Evolutionary conservation across 306 rosid species (phyloP).

Genomic region (Purshia tridentata): DNA sequence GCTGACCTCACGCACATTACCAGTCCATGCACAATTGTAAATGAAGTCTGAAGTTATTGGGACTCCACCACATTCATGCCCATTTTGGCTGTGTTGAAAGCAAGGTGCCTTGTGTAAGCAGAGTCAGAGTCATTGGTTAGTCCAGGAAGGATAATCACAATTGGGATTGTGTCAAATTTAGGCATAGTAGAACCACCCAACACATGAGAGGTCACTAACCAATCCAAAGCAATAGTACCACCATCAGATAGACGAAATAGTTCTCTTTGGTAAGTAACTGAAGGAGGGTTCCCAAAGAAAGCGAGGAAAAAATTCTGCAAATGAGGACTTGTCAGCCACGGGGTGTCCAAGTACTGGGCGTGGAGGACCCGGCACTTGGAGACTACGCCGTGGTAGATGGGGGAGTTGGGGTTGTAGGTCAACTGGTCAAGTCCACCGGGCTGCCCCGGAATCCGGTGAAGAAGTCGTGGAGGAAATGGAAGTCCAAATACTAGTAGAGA

Average conservation of each 20-base stretch:
- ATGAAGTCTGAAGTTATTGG: conserved; percentile 80
- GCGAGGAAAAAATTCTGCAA: conserved; percentile 65
- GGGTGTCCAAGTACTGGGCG: conserved; percentile 57
- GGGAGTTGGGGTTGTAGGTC: conserved; percentile 46
- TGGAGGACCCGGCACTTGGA: conserved; percentile 71
- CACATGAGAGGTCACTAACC: conserved; percentile 28
- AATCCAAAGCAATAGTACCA: conserved; percentile 42
- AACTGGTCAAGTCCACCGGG: conserved; percentile 43
- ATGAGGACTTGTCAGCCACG: conserved; percentile 86
- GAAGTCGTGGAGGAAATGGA: conserved; percentile 53
- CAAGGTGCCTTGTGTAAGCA: conserved; percentile 83
- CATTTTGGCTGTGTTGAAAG: conserved; percentile 62
- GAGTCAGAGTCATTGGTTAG: conserved; percentile 77
- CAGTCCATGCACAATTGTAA: conserved; percentile 95
- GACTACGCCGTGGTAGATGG: conserved; percentile 54
- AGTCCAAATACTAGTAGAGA: conserved; percentile 62
- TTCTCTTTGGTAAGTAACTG: conserved; percentile 51
- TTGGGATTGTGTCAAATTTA: conserved; percentile 54
- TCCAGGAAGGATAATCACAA: conserved; percentile 69
- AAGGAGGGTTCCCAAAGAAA: conserved; percentile 65
- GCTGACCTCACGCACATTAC: conserved; percentile 58
- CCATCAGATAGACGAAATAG: conserved; percentile 25
- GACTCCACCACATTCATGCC: conserved; percentile 90
- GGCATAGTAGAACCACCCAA: neutral
- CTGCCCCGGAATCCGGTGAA: conserved; percentile 51